Percentiles rank a stretch among this genome's conserved stretches.
These are phyloP conservation scores for Cladosporium colombiae DNA, from an alignment of 2,329 filamentous ascomycete species.

Conservation along the genomic window DNA sequence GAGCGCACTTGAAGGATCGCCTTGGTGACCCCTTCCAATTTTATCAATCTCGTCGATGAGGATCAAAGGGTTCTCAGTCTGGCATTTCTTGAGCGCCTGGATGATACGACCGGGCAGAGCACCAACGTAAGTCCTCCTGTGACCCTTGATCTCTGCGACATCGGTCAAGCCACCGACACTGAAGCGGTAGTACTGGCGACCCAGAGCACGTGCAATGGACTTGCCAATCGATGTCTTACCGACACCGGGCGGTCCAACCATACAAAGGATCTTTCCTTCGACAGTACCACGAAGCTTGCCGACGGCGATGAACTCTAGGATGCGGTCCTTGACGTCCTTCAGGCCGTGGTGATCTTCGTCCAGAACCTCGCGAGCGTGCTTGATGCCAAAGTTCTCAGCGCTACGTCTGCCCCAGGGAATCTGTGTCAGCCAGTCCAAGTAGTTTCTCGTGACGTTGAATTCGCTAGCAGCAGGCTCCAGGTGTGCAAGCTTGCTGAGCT, in stretches of 20 bases:
- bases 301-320: conserved; percentile 96
- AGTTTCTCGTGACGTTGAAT: conserved; percentile 98
- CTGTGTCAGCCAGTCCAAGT: conserved; percentile 97
- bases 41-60: conserved; percentile 98
- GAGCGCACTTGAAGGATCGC: conserved; percentile 90
- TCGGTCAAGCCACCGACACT: conserved; percentile 96
- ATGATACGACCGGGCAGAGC: conserved; percentile 95
- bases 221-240: conserved; percentile 99
- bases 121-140: conserved; percentile 93
- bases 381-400: conserved; percentile 93
- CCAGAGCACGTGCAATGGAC: conserved; percentile 90
- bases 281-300: conserved; percentile 96
- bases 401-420: conserved; percentile 96
- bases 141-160: conserved; percentile 98
- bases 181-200: conserved; percentile 97
- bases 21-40: conserved; percentile 93
- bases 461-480: conserved; percentile 94
- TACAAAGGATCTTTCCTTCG: conserved; percentile 96
- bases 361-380: conserved; percentile 83
- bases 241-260: conserved; percentile 94
- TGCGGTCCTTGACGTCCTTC: conserved; percentile 98
- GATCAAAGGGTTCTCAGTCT: conserved; percentile 96
- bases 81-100: conserved; percentile 97
- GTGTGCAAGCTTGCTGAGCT: conserved; percentile 94
- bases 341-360: conserved; percentile 96